Percentiles rank a stretch among this genome's conserved stretches.
phyloP scores from a whole-genome alignment of 345 rosid genomes.

The Syzygium aromaticum region DNA sequence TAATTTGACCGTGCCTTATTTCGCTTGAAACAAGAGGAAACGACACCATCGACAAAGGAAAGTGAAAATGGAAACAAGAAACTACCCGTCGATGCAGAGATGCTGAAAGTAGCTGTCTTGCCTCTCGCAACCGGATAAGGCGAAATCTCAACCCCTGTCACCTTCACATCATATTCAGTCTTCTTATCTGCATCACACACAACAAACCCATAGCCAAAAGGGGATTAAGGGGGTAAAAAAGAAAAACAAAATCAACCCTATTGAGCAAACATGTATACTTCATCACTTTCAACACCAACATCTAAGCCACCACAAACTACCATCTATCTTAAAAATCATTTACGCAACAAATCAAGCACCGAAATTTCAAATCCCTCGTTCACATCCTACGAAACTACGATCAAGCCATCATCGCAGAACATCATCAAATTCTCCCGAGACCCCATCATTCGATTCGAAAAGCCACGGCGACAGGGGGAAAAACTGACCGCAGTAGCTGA shows the following conservation, averaged over 20 bases:
- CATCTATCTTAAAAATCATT: background rate
- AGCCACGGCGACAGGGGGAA: background rate
- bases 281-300: background rate
- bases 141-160: slow-evolving; percentile 49
- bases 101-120: slow-evolving; percentile 50
- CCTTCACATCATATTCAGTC: slow-evolving; percentile 47
- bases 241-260: background rate
- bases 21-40: background rate
- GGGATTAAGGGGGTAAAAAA: background rate
- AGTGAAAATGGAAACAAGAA: background rate
- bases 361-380: background rate
- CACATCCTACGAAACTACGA: background rate
- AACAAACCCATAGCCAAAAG: background rate
- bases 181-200: slow-evolving; percentile 38
- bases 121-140: slow-evolving; percentile 61
- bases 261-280: background rate
- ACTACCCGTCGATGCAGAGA: slow-evolving; percentile 54
- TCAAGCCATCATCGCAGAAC: background rate
- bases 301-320: background rate
- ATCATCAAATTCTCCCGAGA: background rate
- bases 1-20: background rate
- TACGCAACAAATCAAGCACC: background rate
- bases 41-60: background rate
- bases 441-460: background rate
- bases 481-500: slow-evolving; percentile 56